Percentiles rank a stretch among this genome's conserved stretches.
phyloP scores from a whole-genome alignment of 345 rosid genomes.

The Arabidopsis suecica region DNA sequence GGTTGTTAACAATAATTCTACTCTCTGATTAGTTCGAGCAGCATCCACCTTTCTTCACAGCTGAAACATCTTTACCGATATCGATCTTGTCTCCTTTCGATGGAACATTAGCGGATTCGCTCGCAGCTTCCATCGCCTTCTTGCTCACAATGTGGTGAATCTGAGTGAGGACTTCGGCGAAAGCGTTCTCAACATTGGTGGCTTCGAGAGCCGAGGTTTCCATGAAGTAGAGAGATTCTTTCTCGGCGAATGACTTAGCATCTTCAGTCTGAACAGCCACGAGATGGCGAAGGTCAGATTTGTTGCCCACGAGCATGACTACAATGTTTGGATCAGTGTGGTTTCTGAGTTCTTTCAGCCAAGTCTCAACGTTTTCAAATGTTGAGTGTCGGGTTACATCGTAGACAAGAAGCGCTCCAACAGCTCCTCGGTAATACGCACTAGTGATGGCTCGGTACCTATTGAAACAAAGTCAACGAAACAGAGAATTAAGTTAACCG shows the following conservation, averaged over 20 bases:
- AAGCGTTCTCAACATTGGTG: conserved; percentile 58
- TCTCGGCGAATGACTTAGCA: conserved; percentile 55
- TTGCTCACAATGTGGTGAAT: conserved; percentile 56
- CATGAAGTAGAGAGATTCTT: conserved; percentile 58
- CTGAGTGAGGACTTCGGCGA: conserved; percentile 58
- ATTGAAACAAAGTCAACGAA: not conserved
- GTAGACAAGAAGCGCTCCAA: conserved; percentile 61
- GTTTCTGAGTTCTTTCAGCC: conserved; percentile 59
- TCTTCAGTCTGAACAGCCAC: conserved; percentile 61
- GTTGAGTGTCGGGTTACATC: conserved; percentile 61
- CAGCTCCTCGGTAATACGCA: conserved; percentile 65
- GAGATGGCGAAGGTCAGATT: conserved; percentile 60
- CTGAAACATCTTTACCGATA: conserved; percentile 49
- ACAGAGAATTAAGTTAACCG: not conserved
- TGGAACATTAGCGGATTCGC: conserved; percentile 41
- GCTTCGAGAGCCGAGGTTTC: conserved; percentile 65
- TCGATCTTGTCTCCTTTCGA: conserved; percentile 50
- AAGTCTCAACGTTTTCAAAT: conserved; percentile 57
- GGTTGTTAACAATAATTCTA: conserved; percentile 28
- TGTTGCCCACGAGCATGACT: conserved; percentile 63
- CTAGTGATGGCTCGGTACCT: conserved; percentile 67
- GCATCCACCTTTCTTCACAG: conserved; percentile 50
- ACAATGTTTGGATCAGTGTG: conserved; percentile 65
- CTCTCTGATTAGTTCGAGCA: conserved; percentile 42
- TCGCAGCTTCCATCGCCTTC: conserved; percentile 53